Percentiles rank a stretch among this genome's conserved stretches.
These are phyloP conservation scores for Eucalyptus brandiana DNA, from an alignment of 345 rosid genomes.

Conservation along the genomic window DNA sequence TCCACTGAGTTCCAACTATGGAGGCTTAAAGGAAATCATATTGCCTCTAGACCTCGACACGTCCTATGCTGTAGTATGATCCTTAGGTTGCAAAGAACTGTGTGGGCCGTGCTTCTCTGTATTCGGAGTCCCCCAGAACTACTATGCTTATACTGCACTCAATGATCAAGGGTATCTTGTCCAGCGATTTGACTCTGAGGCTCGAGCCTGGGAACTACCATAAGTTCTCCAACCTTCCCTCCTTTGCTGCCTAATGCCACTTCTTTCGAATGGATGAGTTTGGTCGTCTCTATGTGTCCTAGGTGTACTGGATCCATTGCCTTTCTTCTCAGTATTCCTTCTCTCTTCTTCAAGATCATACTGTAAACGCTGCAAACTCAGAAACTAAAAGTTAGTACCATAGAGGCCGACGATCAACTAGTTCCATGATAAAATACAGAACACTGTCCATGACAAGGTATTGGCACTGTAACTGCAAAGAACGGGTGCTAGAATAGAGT, in stretches of 20 bases:
- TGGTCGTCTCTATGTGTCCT: conserved; percentile 32
- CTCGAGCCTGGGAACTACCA: conserved; percentile 10
- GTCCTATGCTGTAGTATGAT: neutral
- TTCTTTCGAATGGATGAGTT: conserved; percentile 42
- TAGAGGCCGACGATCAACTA: neutral
- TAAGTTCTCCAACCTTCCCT: conserved; percentile 39
- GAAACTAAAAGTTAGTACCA: neutral
- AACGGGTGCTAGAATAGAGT: neutral
- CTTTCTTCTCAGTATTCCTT: conserved; percentile 51
- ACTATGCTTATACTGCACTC: neutral
- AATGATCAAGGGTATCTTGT: conserved; percentile 24
- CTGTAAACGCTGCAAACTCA: conserved; percentile 44
- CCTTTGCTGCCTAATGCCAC: conserved; percentile 28
- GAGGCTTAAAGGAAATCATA: neutral
- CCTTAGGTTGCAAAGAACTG: neutral
- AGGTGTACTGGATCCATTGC: conserved; percentile 31
- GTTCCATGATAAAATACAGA: neutral
- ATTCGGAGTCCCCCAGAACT: neutral
- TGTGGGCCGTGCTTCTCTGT: neutral
- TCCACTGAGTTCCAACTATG: neutral
- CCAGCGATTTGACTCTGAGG: conserved; percentile 28
- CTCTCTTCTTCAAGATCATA: conserved; percentile 86
- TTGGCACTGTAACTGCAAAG: neutral
- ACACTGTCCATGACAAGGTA: neutral
- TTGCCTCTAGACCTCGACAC: neutral